These are phyloP conservation scores for Phyllosticta citriasiana DNA, from an alignment of 2,329 filamentous ascomycete species.

Conservation along the genomic window DNA sequence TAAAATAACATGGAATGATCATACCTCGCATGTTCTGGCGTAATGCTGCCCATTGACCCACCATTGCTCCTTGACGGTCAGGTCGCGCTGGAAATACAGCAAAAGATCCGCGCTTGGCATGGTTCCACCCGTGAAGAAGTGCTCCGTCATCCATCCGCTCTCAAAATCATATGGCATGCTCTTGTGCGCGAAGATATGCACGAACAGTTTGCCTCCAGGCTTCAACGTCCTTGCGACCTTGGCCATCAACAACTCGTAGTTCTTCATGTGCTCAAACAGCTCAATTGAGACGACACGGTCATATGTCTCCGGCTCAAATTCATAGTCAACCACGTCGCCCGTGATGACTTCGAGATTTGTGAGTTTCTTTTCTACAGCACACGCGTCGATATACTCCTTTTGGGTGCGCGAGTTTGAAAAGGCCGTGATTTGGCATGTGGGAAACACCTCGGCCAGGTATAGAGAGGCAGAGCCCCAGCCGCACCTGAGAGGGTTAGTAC, in stretches of 20 bases:
- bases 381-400: slow-evolving; percentile 54
- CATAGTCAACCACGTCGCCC: slow-evolving; percentile 56
- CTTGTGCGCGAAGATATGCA: slow-evolving; percentile 58
- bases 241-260: slow-evolving; percentile 56
- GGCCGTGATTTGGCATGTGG: slow-evolving; percentile 51
- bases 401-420: slow-evolving; percentile 63
- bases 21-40: slow-evolving; percentile 57
- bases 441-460: slow-evolving; percentile 56
- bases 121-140: slow-evolving; percentile 65
- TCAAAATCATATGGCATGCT: slow-evolving; percentile 61
- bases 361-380: slow-evolving; percentile 47
- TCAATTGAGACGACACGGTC: slow-evolving; percentile 61
- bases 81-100: slow-evolving; percentile 55
- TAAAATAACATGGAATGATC: slow-evolving; percentile 9
- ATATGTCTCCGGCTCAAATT: slow-evolving; percentile 48
- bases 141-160: slow-evolving; percentile 62
- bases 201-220: slow-evolving; percentile 56
- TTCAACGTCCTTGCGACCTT: slow-evolving; percentile 52
- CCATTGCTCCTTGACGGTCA: slow-evolving; percentile 54
- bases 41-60: slow-evolving; percentile 62
- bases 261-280: slow-evolving; percentile 70
- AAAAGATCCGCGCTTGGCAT: slow-evolving; percentile 60
- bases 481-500: slow-evolving; percentile 33
- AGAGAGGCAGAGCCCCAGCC: slow-evolving; percentile 59
- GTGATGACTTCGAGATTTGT: slow-evolving; percentile 55